These are phyloP conservation scores for Pythium sukuiense DNA, from an alignment of 352 stramenopile species.

Conservation along the genomic window DNA sequence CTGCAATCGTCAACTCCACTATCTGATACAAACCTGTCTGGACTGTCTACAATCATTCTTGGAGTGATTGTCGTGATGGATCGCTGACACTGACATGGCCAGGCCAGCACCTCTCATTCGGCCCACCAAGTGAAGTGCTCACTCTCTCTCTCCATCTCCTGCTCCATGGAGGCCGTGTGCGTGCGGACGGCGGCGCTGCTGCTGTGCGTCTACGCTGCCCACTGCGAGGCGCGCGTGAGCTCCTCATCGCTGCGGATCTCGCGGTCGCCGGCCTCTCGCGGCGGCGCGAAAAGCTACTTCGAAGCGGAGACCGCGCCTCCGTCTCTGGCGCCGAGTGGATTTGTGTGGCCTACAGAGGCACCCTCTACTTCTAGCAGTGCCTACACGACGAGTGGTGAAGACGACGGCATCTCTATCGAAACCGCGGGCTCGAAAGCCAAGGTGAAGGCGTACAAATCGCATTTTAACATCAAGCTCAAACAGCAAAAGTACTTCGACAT, in stretches of 20 bases:
- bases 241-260: slow-evolving; percentile 14
- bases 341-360: neutral
- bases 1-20: too few species aligned
- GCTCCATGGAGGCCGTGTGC: neutral
- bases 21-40: too few species aligned
- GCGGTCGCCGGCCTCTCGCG: slow-evolving; percentile 1
- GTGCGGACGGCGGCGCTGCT: neutral
- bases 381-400: too few species aligned
- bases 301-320: neutral
- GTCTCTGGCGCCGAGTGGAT: neutral
- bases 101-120: too few species aligned
- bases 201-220: neutral
- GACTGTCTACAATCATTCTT: too few species aligned
- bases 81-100: too few species aligned
- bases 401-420: neutral
- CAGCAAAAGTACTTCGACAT: neutral
- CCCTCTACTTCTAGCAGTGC: neutral
- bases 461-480: neutral
- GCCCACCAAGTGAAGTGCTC: too few species aligned
- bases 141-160: too few species aligned
- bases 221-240: neutral
- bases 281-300: slow-evolving; percentile 14
- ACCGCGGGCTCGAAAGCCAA: neutral
- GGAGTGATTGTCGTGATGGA: too few species aligned
- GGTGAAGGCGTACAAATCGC: neutral